A percentile compares a stretch with the other conserved stretches of the same genome.
phyloP scores from a whole-genome alignment of 1,284 basidiomycete species.

The Trametes versicolor region DNA sequence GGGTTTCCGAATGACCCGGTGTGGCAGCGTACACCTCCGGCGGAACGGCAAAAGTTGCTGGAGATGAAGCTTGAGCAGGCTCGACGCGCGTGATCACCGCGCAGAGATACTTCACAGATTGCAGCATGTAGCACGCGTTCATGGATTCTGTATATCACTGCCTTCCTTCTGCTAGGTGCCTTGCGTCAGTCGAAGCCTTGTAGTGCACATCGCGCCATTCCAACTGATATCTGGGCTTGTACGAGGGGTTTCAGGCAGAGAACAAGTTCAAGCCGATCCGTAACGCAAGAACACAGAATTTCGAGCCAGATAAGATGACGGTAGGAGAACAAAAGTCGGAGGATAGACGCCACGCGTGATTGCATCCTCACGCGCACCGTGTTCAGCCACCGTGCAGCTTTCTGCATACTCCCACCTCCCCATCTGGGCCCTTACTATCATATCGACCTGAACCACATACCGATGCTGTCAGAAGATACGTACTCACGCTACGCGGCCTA shows the following conservation, averaged over 20 bases:
- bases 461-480: constrained; percentile 19
- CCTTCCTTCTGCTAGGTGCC: no score
- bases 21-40: background rate
- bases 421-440: background rate
- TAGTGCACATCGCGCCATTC: no score
- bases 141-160: no score
- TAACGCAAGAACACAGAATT: no score
- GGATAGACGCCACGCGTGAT: background rate
- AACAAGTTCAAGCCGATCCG: no score
- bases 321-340: background rate
- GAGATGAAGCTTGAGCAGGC: background rate
- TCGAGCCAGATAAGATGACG: background rate
- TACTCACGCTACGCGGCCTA: constrained; percentile 17
- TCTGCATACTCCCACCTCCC: background rate
- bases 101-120: no score
- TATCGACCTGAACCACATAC: background rate
- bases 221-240: no score
- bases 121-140: no score
- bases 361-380: background rate
- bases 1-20: background rate
- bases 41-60: background rate
- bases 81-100: background rate
- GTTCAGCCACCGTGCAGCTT: no score
- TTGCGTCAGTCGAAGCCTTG: no score
- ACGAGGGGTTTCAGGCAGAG: no score